Base-by-base conservation (phyloP, 2,329 filamentous ascomycete species). In the Emmonsiellopsis sp. region DNA sequence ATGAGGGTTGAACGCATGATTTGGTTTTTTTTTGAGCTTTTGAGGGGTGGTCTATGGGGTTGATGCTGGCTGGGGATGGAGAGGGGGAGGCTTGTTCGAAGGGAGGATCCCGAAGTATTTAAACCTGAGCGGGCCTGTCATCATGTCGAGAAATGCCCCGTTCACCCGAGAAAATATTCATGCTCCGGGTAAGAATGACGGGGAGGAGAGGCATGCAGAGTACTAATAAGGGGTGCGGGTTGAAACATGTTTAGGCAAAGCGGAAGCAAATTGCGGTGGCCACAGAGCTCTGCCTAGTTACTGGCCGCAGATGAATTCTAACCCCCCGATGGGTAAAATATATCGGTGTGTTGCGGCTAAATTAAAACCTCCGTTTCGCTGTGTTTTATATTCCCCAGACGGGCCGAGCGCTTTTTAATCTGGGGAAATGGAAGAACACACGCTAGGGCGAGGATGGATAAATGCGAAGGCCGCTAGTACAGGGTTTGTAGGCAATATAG, bases 191-290 rank as follows among this genome's bases (percentile, higher is more conserved):
- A n/a, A 44, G 42, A 44, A 34, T 15, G 13, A 32, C 15, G 9
- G 15, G 16, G 30, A 30, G 16, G 9, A 11, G 13, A 32, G 13
- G 26, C 44, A 30, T 30, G 44, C 8, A 37, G 11, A 37, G 41
- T n/a, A 26, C 6, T 26, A 26, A 26, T 3, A 5, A 26, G 26
- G 44, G 26, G 5, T 8, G 30, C 11, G 15, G 15, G 16, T 20
- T 47, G 16, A 30, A 47, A 32, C 16, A 47, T 47, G 15, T 47
- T 47, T 47, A 47, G 44, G 44, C 44, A 47, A 30, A 20, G n/a
- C 30, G 7, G 44, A 32, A 47, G 10, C 44, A 32, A 47, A 47
- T 38, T 38, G 9, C 35, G 13, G 35, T n/a, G 35, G 35, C 35
- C 35, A 38, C 35, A 38, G 3, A 7, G 35, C 3, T 3, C 4